A percentile compares a stretch with the other conserved stretches of the same genome.
Evolutionary conservation across 2,329 filamentous ascomycete genomes (phyloP).

Genomic region (Tolypocladium tundrense): DNA sequence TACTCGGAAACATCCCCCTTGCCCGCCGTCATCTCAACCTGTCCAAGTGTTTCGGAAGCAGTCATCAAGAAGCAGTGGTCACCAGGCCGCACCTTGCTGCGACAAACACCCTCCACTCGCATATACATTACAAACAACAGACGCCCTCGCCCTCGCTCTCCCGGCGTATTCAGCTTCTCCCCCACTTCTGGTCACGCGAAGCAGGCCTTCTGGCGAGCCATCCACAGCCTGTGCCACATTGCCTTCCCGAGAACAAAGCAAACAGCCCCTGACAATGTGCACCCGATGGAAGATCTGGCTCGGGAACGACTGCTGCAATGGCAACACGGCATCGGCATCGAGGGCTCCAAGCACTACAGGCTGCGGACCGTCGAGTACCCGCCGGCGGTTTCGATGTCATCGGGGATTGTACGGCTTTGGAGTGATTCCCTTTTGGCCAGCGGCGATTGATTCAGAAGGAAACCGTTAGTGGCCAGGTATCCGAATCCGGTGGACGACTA

Average conservation of each 20-base stretch:
- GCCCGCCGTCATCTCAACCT: neutral
- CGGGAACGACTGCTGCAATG: constrained; percentile 19
- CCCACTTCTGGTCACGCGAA: neutral
- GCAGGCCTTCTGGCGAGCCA: neutral
- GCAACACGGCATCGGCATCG: neutral
- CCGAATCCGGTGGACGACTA: neutral
- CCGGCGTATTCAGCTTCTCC: neutral
- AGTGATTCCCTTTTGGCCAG: neutral
- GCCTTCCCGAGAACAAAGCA: neutral
- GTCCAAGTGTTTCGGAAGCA: neutral
- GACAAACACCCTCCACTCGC: neutral
- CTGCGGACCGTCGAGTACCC: constrained; percentile 35
- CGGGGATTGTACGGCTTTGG: neutral
- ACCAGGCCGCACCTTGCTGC: neutral
- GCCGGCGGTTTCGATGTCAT: constrained; percentile 12
- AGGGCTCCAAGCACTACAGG: constrained; percentile 28
- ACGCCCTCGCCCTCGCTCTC: neutral
- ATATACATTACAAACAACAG: neutral
- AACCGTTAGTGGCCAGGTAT: neutral
- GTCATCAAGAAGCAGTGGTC: neutral
- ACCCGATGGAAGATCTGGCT: neutral
- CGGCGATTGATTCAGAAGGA: neutral
- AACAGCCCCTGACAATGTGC: neutral
- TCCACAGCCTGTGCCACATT: neutral
- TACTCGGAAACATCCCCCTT: neutral